Percentiles rank a stretch among this genome's conserved stretches.
phyloP scores from a whole-genome alignment of 2,329 filamentous ascomycete species.

The Corniculantispora saksenae region DNA sequence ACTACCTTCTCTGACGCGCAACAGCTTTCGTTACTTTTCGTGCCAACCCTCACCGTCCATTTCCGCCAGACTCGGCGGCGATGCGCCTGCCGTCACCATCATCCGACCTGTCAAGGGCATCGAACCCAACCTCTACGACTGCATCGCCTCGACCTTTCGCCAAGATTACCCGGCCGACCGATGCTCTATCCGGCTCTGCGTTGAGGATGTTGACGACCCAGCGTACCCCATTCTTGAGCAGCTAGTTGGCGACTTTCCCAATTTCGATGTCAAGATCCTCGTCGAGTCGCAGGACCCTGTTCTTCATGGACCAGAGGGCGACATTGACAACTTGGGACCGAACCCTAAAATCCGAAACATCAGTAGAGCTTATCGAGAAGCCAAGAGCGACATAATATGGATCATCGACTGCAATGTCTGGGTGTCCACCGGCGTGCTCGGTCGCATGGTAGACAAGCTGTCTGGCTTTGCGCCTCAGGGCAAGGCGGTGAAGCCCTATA shows the following conservation, averaged over 20 bases:
- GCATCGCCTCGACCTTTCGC: constrained; percentile 80
- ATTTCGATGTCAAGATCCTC: constrained; percentile 69
- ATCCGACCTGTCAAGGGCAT: constrained; percentile 92
- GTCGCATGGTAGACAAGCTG: constrained; percentile 86
- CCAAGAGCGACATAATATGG: constrained; percentile 87
- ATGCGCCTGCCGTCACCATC: constrained; percentile 80
- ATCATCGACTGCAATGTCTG: constrained; percentile 96
- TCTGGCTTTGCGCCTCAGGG: constrained; percentile 63
- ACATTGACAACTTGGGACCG: constrained; percentile 69
- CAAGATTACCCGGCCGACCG: constrained; percentile 79
- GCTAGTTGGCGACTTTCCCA: constrained; percentile 72
- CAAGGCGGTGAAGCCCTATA: constrained; percentile 63
- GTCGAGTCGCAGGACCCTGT: constrained; percentile 81
- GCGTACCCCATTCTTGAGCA: constrained; percentile 73
- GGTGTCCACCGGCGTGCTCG: constrained; percentile 76
- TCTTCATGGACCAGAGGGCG: constrained; percentile 56
- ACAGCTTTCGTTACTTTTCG: constrained; percentile 56
- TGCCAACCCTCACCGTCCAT: constrained; percentile 48
- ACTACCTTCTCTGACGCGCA: neutral
- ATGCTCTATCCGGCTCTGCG: constrained; percentile 79
- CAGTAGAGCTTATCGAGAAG: constrained; percentile 88
- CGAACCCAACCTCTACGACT: constrained; percentile 88
- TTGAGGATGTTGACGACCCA: constrained; percentile 73
- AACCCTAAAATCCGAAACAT: constrained; percentile 99
- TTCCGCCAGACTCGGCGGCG: constrained; percentile 50